phyloP scores from a whole-genome alignment of 371 early-diverging fungal genomes.

The Apophysomyces elegans region DNA sequence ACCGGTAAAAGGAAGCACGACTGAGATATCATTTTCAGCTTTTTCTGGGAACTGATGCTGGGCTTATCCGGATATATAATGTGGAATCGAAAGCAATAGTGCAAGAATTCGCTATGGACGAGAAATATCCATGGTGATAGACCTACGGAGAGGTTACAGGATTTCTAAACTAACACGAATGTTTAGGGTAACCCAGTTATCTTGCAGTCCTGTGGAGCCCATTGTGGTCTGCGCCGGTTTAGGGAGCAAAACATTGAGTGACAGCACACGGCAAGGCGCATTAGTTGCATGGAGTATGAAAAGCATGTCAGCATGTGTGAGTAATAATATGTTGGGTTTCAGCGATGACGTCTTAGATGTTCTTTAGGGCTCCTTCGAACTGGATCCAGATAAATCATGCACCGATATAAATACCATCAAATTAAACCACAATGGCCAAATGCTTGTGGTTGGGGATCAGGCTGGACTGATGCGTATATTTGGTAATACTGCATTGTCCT shows the following conservation, averaged over 20 bases:
- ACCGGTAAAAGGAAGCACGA: not conserved
- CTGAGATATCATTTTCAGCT: conserved; percentile 32
- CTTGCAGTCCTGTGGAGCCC: conserved; percentile 65
- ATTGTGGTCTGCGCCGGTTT: conserved; percentile 59
- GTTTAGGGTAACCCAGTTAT: conserved; percentile 55
- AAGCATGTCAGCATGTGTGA: conserved; percentile 59
- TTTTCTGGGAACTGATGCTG: conserved; percentile 62
- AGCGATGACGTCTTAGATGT: not conserved
- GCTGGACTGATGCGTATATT: conserved; percentile 61
- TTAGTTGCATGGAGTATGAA: conserved; percentile 67
- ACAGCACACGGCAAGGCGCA: conserved; percentile 39
- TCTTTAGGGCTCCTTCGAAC: conserved; percentile 34
- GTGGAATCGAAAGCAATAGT: conserved; percentile 61
- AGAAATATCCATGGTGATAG: conserved; percentile 54
- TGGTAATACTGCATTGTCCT: conserved; percentile 34
- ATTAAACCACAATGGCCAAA: conserved; percentile 70
- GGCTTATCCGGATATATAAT: conserved; percentile 61
- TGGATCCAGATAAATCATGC: conserved; percentile 29
- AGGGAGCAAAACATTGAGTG: conserved; percentile 28
- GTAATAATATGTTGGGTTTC: not conserved
- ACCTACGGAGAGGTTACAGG: not conserved
- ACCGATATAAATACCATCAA: conserved; percentile 57
- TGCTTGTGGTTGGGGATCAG: conserved; percentile 62
- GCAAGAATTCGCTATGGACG: conserved; percentile 61
- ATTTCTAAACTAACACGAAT: not conserved